Evolutionary conservation across 176 grass and related monocot species (phyloP).

Genomic region (Triticum monococcum): DNA sequence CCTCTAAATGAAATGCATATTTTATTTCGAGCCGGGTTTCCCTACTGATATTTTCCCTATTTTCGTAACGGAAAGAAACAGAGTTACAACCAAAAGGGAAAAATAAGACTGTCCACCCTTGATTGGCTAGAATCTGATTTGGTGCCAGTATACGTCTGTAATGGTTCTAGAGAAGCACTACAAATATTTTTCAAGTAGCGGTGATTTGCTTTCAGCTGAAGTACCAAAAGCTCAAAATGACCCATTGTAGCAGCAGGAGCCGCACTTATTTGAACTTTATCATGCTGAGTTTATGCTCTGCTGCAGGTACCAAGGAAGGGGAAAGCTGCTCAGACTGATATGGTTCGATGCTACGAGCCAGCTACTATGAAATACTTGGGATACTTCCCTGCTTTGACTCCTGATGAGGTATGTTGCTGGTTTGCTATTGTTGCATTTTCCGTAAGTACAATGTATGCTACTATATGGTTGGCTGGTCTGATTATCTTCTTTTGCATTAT

Average conservation of each 20-base stretch:
- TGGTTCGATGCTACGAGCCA: conserved; percentile 90
- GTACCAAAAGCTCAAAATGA: neutral
- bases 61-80: neutral
- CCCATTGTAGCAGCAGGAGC: neutral
- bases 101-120: neutral
- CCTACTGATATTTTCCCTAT: neutral
- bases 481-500: neutral
- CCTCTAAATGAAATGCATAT: neutral
- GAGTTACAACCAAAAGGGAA: neutral
- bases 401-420: conserved; percentile 62
- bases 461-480: neutral
- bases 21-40: neutral
- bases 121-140: neutral
- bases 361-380: conserved; percentile 98
- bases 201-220: conserved; percentile 18
- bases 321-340: conserved; percentile 62
- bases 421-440: neutral
- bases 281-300: conserved; percentile 17
- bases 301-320: conserved; percentile 84
- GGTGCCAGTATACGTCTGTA: neutral
- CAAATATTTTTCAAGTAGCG: neutral
- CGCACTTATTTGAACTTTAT: neutral
- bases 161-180: conserved; percentile 7
- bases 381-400: conserved; percentile 67
- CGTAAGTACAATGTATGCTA: neutral